phyloP scores from a whole-genome alignment of 306 rosid species.

The Mucuna pruriens region DNA sequence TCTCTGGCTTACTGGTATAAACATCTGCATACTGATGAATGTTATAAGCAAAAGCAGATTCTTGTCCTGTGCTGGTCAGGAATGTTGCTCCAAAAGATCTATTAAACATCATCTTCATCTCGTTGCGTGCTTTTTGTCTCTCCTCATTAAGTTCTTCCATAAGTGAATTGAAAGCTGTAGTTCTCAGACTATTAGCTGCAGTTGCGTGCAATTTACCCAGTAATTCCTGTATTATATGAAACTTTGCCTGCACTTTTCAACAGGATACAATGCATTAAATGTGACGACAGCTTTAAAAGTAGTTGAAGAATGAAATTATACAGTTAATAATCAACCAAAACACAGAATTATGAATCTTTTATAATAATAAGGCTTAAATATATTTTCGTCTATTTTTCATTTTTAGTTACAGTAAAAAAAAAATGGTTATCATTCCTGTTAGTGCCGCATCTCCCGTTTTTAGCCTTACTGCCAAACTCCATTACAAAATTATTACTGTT shows the following conservation, averaged over 20 bases:
- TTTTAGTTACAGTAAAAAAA: too few relatives aligned
- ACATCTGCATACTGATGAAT: slow-evolving; percentile 98
- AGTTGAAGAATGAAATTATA: slow-evolving; percentile 14
- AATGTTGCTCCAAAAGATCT: slow-evolving; percentile 90
- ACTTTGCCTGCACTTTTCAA: slow-evolving; percentile 73
- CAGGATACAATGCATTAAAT: slow-evolving; percentile 35
- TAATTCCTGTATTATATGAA: slow-evolving; percentile 84
- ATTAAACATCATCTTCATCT: slow-evolving; percentile 85
- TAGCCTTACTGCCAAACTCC: too few relatives aligned
- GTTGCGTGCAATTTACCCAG: slow-evolving; percentile 89
- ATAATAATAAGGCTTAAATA: too few relatives aligned
- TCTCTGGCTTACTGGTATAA: slow-evolving; percentile 97
- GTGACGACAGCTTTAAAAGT: slow-evolving; percentile 29
- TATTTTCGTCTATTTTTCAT: too few relatives aligned
- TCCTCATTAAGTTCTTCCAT: slow-evolving; percentile 73
- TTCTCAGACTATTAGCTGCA: slow-evolving; percentile 52
- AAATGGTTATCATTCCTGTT: too few relatives aligned
- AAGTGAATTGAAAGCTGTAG: slow-evolving; percentile 58
- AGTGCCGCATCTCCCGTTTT: too few relatives aligned
- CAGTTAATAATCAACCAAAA: slow-evolving; percentile 28
- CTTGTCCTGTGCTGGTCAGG: slow-evolving; percentile 90
- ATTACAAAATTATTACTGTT: too few relatives aligned
- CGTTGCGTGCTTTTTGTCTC: slow-evolving; percentile 67
- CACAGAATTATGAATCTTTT: slow-evolving; percentile 21
- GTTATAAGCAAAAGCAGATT: slow-evolving; percentile 93